These are phyloP conservation scores for Nannochloropsis granulata DNA, from an alignment of 108 stramenopile species.

Conservation along the genomic window DNA sequence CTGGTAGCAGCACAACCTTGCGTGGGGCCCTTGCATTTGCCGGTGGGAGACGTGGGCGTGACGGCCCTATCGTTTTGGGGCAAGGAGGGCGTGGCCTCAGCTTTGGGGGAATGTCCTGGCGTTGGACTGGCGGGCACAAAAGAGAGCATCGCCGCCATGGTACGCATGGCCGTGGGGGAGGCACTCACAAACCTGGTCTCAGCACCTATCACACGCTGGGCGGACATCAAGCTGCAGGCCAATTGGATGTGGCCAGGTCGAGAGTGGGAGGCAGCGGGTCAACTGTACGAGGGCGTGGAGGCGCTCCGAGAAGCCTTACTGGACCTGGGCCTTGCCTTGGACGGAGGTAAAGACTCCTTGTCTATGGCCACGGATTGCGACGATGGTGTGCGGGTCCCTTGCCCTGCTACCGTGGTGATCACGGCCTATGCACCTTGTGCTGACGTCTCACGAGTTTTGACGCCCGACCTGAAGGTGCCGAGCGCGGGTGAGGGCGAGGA, in stretches of 20 bases:
- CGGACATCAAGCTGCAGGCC: slow-evolving; percentile 70
- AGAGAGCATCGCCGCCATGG: slow-evolving; percentile 55
- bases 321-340: slow-evolving; percentile 78
- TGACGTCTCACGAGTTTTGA: slow-evolving; percentile 66
- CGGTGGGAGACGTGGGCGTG: background rate
- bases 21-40: slow-evolving; percentile 78
- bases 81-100: background rate
- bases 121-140: background rate
- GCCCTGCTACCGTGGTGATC: slow-evolving; percentile 86
- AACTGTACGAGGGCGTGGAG: slow-evolving; percentile 90
- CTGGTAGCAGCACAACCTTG: slow-evolving; percentile 97
- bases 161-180: slow-evolving; percentile 77
- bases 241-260: slow-evolving; percentile 99
- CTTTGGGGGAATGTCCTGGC: background rate
- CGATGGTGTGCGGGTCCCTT: slow-evolving; percentile 73
- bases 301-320: slow-evolving; percentile 75
- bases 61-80: background rate
- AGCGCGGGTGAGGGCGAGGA: slow-evolving; percentile 31
- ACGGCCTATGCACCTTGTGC: slow-evolving; percentile 61
- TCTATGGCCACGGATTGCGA: slow-evolving; percentile 94
- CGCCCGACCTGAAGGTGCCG: slow-evolving; percentile 82
- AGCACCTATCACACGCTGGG: slow-evolving; percentile 70
- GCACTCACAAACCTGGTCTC: slow-evolving; percentile 85
- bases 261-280: slow-evolving; percentile 84
- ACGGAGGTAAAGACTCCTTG: slow-evolving; percentile 97